Evolutionary conservation across 2,329 filamentous ascomycete species (phyloP).

Genomic region (Didymella pomorum): DNA sequence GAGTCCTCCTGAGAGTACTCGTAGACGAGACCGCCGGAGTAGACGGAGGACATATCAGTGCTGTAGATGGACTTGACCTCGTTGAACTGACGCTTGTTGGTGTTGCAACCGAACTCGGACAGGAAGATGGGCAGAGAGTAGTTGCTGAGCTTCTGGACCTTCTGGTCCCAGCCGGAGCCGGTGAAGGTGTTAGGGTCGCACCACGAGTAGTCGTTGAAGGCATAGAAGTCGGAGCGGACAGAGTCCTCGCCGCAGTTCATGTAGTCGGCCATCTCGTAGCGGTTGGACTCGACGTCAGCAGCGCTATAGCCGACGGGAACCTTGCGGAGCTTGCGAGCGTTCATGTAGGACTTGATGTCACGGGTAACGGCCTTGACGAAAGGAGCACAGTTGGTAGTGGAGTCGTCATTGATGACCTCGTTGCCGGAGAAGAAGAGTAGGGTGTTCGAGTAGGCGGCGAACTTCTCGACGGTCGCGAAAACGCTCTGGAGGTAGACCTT

Average conservation of each 20-base stretch:
- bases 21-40: constrained; percentile 96
- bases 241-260: constrained; percentile 92
- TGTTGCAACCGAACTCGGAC: constrained; percentile 92
- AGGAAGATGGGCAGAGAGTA: constrained; percentile 93
- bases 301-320: constrained; percentile 84
- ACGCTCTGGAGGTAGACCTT: constrained; percentile 82
- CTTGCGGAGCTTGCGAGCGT: constrained; percentile 70
- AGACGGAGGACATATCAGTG: constrained; percentile 82
- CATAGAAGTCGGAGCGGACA: constrained; percentile 86
- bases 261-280: constrained; percentile 85
- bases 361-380: constrained; percentile 77
- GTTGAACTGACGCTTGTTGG: constrained; percentile 79
- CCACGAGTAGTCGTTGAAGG: constrained; percentile 91
- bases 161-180: constrained; percentile 81
- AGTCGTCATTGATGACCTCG: constrained; percentile 75
- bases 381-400: constrained; percentile 70
- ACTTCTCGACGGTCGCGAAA: constrained; percentile 87
- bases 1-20: constrained; percentile 80
- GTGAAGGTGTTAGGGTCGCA: constrained; percentile 75
- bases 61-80: constrained; percentile 84
- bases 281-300: constrained; percentile 85
- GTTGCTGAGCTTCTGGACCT: constrained; percentile 85
- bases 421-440: constrained; percentile 85
- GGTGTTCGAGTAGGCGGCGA: constrained; percentile 84
- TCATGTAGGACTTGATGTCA: constrained; percentile 83